Conservation (phyloP, 1,284 basidiomycete genomes). For the Rhizoctonia solani region DNA sequence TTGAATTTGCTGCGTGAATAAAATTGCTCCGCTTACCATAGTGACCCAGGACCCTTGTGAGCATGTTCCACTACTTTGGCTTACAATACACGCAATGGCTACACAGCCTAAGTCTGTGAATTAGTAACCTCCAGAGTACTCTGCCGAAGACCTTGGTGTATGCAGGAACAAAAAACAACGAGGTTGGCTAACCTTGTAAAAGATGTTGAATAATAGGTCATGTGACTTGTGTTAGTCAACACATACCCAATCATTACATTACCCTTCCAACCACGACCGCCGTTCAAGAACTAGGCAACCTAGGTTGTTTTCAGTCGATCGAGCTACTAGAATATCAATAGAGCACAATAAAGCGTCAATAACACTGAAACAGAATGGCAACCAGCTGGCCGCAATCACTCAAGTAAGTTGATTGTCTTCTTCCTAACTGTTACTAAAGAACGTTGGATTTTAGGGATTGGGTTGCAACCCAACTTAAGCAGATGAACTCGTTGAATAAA, state of each 20-base stretch:
- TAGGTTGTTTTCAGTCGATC: background rate
- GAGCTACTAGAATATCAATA: background rate
- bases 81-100: too few relatives aligned
- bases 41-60: background rate
- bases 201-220: too few relatives aligned
- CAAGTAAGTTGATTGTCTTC: slow-evolving; percentile 14
- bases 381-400: slow-evolving; percentile 33
- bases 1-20: too few relatives aligned
- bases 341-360: background rate
- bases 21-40: background rate
- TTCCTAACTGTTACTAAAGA: background rate
- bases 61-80: background rate
- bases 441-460: slow-evolving; percentile 62
- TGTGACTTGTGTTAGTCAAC: background rate
- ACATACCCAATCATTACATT: background rate
- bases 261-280: slow-evolving; percentile 30
- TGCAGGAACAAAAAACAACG: too few relatives aligned
- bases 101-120: too few relatives aligned
- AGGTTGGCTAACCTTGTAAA: too few relatives aligned
- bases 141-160: too few relatives aligned
- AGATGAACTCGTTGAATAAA: slow-evolving; percentile 77
- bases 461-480: slow-evolving; percentile 79
- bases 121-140: too few relatives aligned
- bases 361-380: slow-evolving; percentile 8
- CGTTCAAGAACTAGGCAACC: background rate